These are phyloP conservation scores for Trichoderma gracile DNA, from an alignment of 2,329 filamentous ascomycete genomes.

Conservation along the genomic window DNA sequence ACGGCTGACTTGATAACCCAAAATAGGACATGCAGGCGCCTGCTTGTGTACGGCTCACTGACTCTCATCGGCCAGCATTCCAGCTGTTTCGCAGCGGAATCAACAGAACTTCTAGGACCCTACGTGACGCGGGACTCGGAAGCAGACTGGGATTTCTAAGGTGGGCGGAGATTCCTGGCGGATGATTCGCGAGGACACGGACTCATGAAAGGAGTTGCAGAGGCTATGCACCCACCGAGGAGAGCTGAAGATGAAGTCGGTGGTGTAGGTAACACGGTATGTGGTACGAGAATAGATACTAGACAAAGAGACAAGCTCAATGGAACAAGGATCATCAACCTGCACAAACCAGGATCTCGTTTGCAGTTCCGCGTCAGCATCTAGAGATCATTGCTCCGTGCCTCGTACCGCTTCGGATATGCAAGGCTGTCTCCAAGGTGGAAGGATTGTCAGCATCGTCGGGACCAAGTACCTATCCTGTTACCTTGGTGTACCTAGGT, in stretches of 20 bases:
- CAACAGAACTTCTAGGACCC: slow-evolving; percentile 46
- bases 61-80: slow-evolving; percentile 50
- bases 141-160: slow-evolving; percentile 43
- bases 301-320: background rate
- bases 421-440: background rate
- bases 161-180: background rate
- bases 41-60: slow-evolving; percentile 49
- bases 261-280: background rate
- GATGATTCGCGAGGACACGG: background rate
- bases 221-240: background rate
- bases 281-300: background rate
- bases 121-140: slow-evolving; percentile 46
- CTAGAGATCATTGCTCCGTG: background rate
- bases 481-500: background rate
- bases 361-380: slow-evolving; percentile 7
- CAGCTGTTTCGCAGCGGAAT: slow-evolving; percentile 45
- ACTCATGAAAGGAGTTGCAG: background rate
- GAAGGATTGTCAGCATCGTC: background rate
- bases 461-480: background rate
- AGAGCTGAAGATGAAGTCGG: background rate
- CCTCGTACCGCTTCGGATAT: background rate
- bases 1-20: slow-evolving; percentile 3
- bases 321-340: background rate
- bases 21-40: slow-evolving; percentile 44
- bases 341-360: slow-evolving; percentile 11